Conservation (phyloP, 306 rosid species). For the Bauhinia variegata region DNA sequence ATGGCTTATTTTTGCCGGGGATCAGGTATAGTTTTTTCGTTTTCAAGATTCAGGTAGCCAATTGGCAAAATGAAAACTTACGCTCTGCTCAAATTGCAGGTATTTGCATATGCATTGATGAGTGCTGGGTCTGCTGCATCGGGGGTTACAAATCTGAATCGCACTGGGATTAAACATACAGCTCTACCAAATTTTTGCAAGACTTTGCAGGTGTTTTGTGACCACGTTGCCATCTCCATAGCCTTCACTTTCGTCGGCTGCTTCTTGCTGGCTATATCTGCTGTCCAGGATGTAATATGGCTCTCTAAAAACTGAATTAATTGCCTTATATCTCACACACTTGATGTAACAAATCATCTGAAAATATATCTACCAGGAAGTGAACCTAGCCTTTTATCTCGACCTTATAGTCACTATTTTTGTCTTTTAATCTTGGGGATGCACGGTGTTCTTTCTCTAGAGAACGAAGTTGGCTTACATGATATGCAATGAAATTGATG, state of each 20-base stretch:
- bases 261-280: slow-evolving; percentile 69
- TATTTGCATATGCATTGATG: slow-evolving; percentile 79
- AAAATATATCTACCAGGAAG: slow-evolving; percentile 13
- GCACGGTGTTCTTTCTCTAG: slow-evolving; percentile 20
- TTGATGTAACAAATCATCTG: slow-evolving; percentile 21
- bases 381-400: slow-evolving; percentile 6
- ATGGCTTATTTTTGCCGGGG: slow-evolving; percentile 82
- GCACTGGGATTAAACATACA: slow-evolving; percentile 76
- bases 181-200: slow-evolving; percentile 82
- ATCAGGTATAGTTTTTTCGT: slow-evolving; percentile 62
- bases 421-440: slow-evolving; percentile 9
- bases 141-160: slow-evolving; percentile 83
- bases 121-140: slow-evolving; percentile 94
- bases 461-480: background rate
- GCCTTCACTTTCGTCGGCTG: slow-evolving; percentile 79
- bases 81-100: slow-evolving; percentile 47
- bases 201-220: slow-evolving; percentile 69
- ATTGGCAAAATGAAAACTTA: background rate
- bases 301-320: slow-evolving; percentile 69
- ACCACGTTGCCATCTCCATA: slow-evolving; percentile 85
- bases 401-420: background rate
- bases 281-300: slow-evolving; percentile 74
- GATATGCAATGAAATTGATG: background rate
- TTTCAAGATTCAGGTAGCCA: background rate
- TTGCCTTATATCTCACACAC: slow-evolving; percentile 1